phyloP scores from a whole-genome alignment of 805 yeast genomes.

The Candida vartiovaarae region DNA sequence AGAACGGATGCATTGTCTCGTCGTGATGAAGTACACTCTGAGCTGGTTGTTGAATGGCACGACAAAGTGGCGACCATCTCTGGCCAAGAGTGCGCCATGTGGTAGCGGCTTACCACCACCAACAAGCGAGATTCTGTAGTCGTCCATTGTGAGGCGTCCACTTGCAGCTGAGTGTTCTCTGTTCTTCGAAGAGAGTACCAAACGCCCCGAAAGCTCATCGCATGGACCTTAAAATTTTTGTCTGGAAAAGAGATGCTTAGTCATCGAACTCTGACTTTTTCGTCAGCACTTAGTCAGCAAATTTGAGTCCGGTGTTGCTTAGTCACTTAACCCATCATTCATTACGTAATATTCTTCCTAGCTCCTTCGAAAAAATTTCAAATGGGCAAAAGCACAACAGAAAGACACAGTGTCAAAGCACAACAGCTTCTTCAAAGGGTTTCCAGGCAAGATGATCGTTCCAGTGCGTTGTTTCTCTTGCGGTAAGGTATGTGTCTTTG shows the following conservation, averaged over 20 bases:
- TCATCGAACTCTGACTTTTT: no score
- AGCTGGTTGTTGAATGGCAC: slow-evolving; percentile 62
- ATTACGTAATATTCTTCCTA: no score
- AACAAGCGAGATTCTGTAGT: slow-evolving; percentile 33
- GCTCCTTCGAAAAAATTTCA: background rate
- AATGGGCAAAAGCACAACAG: background rate
- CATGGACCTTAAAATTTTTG: no score
- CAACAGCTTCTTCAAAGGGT: background rate
- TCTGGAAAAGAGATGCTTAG: no score
- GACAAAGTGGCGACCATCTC: slow-evolving; percentile 51
- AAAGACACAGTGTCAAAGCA: no score
- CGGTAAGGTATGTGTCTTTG: slow-evolving; percentile 54
- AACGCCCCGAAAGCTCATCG: no score
- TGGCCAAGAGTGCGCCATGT: slow-evolving; percentile 42
- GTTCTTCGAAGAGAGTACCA: no score
- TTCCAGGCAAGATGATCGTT: slow-evolving; percentile 65
- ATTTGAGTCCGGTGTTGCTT: no score
- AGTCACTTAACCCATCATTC: no score
- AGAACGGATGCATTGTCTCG: slow-evolving; percentile 66
- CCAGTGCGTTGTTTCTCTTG: slow-evolving; percentile 99
- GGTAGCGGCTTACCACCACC: slow-evolving; percentile 59
- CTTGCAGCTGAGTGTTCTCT: background rate
- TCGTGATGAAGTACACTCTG: slow-evolving; percentile 58
- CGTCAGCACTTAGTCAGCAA: no score
- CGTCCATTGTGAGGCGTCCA: slow-evolving; percentile 5